These are phyloP conservation scores for Apiospora hydei DNA, from an alignment of 2,329 filamentous ascomycete genomes.

Conservation along the genomic window DNA sequence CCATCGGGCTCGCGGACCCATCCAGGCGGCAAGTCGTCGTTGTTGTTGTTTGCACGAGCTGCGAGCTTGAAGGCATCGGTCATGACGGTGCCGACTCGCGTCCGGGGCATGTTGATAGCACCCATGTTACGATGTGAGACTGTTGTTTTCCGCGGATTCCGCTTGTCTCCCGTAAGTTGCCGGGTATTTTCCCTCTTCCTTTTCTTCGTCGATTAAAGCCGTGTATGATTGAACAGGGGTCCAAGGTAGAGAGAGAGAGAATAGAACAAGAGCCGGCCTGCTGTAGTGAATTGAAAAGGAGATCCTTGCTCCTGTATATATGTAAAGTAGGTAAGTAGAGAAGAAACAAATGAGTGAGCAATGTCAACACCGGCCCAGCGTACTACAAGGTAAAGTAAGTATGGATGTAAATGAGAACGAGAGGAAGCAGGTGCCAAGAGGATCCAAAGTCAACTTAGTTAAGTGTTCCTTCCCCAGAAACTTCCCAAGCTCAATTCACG, in stretches of 20 bases:
- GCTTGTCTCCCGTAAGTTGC: not conserved
- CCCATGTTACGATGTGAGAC: not conserved
- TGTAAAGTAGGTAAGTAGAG: not conserved
- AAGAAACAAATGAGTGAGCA: constrained; percentile 20
- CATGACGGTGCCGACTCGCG: constrained; percentile 23
- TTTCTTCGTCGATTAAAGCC: not conserved
- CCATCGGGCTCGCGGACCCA: constrained; percentile 12
- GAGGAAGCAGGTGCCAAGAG: constrained; percentile 6
- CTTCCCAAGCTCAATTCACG: constrained; percentile 5
- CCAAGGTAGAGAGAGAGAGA: not conserved
- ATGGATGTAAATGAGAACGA: not conserved
- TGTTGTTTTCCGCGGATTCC: not conserved
- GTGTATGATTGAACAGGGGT: not conserved
- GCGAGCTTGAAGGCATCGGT: constrained; percentile 11
- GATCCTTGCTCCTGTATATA: constrained; percentile 14
- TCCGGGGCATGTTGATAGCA: constrained; percentile 9
- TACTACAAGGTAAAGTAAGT: not conserved
- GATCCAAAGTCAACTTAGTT: not conserved
- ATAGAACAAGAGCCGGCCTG: constrained; percentile 17
- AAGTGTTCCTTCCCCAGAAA: constrained; percentile 14
- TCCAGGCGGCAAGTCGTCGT: constrained; percentile 20
- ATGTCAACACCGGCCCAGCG: constrained; percentile 9
- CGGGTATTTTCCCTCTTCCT: not conserved
- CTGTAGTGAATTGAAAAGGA: constrained; percentile 16
- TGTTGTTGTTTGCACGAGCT: constrained; percentile 16